phyloP scores from a whole-genome alignment of 352 stramenopile genomes.

The Pythium aquatile region DNA sequence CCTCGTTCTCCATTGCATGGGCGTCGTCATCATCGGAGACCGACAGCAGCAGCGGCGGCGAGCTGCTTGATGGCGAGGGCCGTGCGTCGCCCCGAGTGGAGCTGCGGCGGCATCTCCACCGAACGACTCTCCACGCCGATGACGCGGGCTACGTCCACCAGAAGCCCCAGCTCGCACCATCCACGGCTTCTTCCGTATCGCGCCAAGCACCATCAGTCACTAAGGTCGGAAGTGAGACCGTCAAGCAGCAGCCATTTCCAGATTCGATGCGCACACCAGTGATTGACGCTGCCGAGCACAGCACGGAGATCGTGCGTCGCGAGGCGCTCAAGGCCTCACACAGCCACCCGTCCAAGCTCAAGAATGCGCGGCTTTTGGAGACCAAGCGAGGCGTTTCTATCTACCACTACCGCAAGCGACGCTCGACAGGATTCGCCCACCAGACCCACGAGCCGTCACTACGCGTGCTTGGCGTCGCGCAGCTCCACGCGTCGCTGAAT shows the following conservation, averaged over 20 bases:
- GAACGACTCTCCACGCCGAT: neutral
- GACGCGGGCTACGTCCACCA: neutral
- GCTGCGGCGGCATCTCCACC: neutral
- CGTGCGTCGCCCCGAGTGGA: neutral
- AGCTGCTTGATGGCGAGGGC: neutral
- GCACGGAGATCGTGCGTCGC: conserved; percentile 3
- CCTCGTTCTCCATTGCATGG: neutral
- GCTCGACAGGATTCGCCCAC: neutral
- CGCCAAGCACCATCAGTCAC: neutral
- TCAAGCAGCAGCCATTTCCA: neutral
- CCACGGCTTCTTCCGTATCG: neutral
- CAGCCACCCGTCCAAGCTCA: conserved; percentile 10
- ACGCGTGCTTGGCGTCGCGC: conserved; percentile 15
- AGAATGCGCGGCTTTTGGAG: conserved; percentile 5
- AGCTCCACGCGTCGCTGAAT: conserved; percentile 21
- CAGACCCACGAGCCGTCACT: conserved; percentile 1
- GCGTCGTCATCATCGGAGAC: conserved; percentile 1
- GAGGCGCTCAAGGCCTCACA: conserved; percentile 12
- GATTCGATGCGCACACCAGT: conserved; percentile 15
- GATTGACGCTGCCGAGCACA: conserved; percentile 10
- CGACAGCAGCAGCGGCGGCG: neutral
- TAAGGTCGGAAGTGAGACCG: neutral
- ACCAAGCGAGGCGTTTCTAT: neutral
- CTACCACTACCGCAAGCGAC: conserved; percentile 11
- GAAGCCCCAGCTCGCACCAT: neutral